Evolutionary conservation across 805 yeast genomes (phyloP).

Genomic region (Lipomyces mesembrius): DNA sequence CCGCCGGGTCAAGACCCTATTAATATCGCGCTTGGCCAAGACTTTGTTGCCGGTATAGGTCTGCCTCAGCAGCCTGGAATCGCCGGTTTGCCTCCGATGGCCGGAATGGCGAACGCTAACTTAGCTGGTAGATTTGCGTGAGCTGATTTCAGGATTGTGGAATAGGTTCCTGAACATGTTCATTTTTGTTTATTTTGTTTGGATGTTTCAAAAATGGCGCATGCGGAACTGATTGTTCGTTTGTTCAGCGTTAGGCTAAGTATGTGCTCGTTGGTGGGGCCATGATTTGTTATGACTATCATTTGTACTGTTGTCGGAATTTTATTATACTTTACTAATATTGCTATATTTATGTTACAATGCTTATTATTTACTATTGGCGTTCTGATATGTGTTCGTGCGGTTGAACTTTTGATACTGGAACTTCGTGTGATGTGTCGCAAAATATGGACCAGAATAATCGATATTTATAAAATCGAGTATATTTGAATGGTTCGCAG

Average conservation of each 20-base stretch:
- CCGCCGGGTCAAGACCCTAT: constrained; percentile 37
- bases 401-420: constrained; percentile 2
- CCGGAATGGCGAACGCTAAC: background rate
- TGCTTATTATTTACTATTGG: background rate
- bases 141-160: background rate
- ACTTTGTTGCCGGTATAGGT: constrained; percentile 20
- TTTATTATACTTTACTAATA: background rate
- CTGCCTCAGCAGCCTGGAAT: constrained; percentile 17
- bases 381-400: background rate
- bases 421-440: background rate
- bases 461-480: background rate
- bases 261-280: background rate
- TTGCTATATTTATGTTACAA: background rate
- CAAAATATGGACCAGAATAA: background rate
- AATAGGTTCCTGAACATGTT: background rate
- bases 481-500: background rate
- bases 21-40: constrained; percentile 32
- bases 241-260: background rate
- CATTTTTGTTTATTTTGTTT: background rate
- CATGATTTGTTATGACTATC: background rate
- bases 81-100: constrained; percentile 7
- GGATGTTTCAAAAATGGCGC: background rate
- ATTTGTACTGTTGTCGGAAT: background rate
- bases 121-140: constrained; percentile 7
- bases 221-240: background rate